phyloP scores from a whole-genome alignment of 2,329 filamentous ascomycete species.

The Penicillium sp. region DNA sequence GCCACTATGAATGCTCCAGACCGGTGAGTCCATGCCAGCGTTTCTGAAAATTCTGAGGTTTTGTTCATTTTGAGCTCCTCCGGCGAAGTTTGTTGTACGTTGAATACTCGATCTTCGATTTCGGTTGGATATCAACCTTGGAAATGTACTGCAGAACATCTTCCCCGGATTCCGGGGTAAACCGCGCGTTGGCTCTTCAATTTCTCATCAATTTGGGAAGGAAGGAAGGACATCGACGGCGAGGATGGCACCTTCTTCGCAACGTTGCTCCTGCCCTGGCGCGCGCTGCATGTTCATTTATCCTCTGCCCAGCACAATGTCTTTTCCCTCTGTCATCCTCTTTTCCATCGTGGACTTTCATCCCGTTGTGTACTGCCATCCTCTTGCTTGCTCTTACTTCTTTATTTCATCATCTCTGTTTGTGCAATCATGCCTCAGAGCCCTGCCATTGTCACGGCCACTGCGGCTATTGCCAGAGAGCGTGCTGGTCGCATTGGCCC shows the following conservation, averaged over 20 bases:
- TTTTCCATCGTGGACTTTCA: background rate
- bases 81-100: background rate
- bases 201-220: background rate
- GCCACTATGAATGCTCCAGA: constrained; percentile 49
- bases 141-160: background rate
- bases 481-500: constrained; percentile 11
- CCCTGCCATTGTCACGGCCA: constrained; percentile 4
- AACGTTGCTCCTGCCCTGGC: background rate
- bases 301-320: background rate
- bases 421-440: background rate
- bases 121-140: background rate
- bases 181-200: background rate
- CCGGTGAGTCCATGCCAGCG: constrained; percentile 34
- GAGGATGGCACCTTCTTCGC: background rate
- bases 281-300: background rate
- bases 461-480: constrained; percentile 14
- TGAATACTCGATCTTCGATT: background rate
- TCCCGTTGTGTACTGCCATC: background rate
- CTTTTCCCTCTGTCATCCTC: background rate
- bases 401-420: background rate
- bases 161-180: background rate
- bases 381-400: background rate
- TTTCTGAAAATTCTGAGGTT: background rate
- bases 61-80: background rate
- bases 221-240: background rate